Conservation (phyloP, 2,329 filamentous ascomycete species). For the Nemania bipapillata region DNA sequence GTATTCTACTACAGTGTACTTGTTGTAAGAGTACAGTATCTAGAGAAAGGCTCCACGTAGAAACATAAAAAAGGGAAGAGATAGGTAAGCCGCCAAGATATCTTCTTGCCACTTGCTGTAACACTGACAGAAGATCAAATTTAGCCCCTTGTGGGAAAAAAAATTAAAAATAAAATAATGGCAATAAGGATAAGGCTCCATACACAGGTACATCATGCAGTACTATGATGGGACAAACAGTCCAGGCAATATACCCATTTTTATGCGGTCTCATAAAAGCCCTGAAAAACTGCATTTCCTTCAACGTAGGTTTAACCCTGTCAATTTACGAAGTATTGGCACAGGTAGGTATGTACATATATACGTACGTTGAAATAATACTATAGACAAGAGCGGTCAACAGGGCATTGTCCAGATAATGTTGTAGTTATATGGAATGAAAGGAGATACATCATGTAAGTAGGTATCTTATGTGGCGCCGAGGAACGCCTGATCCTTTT, state of each 20-base stretch:
- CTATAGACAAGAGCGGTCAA: conserved; percentile 9
- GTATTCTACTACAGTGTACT: neutral
- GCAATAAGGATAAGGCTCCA: neutral
- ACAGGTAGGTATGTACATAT: neutral
- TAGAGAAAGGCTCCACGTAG: no score
- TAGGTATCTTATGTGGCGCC: conserved; percentile 4
- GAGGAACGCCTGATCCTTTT: conserved; percentile 10
- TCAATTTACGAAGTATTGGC: neutral
- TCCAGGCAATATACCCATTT: neutral
- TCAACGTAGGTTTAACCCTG: neutral
- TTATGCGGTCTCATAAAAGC: neutral
- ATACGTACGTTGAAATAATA: neutral
- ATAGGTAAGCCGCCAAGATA: neutral
- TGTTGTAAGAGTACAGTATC: no score
- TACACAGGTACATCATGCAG: neutral
- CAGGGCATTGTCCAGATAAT: conserved; percentile 9
- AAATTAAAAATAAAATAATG: neutral
- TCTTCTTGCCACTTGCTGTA: neutral
- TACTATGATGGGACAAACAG: neutral
- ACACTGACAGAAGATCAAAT: neutral
- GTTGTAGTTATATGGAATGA: neutral
- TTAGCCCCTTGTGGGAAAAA: neutral
- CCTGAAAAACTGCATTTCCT: neutral
- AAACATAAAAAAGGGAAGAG: neutral
- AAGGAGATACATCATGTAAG: neutral